A percentile compares a stretch with the other conserved stretches of the same genome.
These are phyloP conservation scores for Immersiporthe knoxdaviesiana DNA, from an alignment of 2,329 filamentous ascomycete genomes.

Conservation along the genomic window DNA sequence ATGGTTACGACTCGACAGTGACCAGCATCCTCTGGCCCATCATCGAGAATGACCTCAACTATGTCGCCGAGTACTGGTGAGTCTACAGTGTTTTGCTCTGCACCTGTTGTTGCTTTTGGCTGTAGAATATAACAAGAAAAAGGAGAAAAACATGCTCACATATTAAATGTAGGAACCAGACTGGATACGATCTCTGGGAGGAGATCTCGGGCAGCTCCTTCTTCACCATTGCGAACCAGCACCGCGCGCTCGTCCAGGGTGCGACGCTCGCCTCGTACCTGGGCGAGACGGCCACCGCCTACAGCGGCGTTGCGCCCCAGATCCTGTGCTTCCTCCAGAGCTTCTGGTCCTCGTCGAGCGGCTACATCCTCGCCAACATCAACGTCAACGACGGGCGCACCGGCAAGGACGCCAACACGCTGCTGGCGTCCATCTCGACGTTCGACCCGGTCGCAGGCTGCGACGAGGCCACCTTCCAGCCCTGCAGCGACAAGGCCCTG, in stretches of 20 bases:
- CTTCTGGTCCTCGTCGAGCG: constrained; percentile 68
- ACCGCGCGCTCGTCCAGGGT: constrained; percentile 72
- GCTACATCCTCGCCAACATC: constrained; percentile 72
- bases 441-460: constrained; percentile 71
- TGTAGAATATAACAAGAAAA: too few relatives aligned
- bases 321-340: constrained; percentile 73
- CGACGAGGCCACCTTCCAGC: constrained; percentile 75
- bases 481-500: constrained; percentile 70
- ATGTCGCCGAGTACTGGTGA: constrained; percentile 73
- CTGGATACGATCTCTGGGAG: constrained; percentile 81
- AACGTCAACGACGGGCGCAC: constrained; percentile 63
- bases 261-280: constrained; percentile 66
- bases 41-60: constrained; percentile 74
- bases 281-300: constrained; percentile 62
- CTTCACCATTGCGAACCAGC: constrained; percentile 73
- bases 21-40: constrained; percentile 69
- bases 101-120: background rate
- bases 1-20: constrained; percentile 64
- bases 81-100: constrained; percentile 21
- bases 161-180: constrained; percentile 59
- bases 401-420: constrained; percentile 73
- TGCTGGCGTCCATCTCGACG: constrained; percentile 67
- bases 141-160: too few relatives aligned
- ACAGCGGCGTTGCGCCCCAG: constrained; percentile 67
- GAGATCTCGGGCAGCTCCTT: constrained; percentile 78